phyloP scores from a whole-genome alignment of 2,329 filamentous ascomycete species.

The Fonsecaea pedrosoi region DNA sequence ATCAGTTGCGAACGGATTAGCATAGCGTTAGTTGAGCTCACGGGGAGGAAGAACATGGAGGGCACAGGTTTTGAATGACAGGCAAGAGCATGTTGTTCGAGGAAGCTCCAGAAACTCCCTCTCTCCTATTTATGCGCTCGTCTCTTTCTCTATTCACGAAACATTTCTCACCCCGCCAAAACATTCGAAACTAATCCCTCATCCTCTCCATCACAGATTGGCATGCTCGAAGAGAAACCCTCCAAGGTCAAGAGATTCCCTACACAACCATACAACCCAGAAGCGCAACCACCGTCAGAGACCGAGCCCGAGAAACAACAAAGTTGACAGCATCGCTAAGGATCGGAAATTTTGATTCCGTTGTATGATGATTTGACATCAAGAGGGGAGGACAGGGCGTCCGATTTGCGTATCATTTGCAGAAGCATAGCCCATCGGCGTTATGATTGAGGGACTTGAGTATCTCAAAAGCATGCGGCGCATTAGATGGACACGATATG shows the following conservation, averaged over 20 bases:
- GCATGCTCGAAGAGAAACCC: slow-evolving; percentile 37
- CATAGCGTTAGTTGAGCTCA: background rate
- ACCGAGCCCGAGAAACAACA: slow-evolving; percentile 8
- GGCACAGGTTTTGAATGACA: too few species aligned
- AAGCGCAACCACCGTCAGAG: background rate
- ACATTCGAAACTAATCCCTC: background rate
- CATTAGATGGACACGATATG: background rate
- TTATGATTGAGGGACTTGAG: background rate
- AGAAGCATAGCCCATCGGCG: background rate
- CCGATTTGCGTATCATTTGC: background rate
- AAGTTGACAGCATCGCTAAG: background rate
- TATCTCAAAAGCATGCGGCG: background rate
- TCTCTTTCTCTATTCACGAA: background rate
- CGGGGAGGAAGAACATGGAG: background rate
- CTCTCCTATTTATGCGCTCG: background rate
- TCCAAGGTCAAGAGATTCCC: slow-evolving; percentile 25
- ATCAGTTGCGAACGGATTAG: background rate
- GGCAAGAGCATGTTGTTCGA: background rate
- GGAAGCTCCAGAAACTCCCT: background rate
- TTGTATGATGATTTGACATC: background rate
- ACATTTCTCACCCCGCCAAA: background rate
- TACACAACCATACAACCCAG: slow-evolving; percentile 13
- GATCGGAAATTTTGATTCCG: background rate
- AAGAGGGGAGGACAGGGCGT: background rate
- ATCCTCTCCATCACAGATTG: slow-evolving; percentile 25